Base-by-base conservation (phyloP, 2,329 filamentous ascomycete species). In the Diaporthe australafricana region DNA sequence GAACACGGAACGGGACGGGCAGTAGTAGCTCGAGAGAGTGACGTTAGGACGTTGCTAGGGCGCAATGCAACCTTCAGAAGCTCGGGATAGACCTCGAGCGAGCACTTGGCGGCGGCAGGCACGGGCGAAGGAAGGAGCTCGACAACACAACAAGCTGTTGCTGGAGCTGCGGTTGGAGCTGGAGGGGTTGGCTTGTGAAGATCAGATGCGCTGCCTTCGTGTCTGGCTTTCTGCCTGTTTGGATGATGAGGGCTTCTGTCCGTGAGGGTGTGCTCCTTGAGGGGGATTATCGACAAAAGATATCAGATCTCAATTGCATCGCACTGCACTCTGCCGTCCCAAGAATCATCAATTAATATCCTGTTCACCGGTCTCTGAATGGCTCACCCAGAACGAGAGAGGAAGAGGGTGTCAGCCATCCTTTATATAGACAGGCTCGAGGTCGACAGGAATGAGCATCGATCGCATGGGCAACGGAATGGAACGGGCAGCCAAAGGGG, bases 21-120 rank as follows among this genome's bases (percentile, higher is more conserved):
- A 48, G 60, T 42, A 50, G 60, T 65, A 65, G 60, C 60, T 65
- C 60, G 60, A 38, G 45, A 30, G 25, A 35, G 42, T 65, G 60
- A 65, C 60, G 60, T 50, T 50, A 12, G 60, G 35, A 48, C 12
- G 30, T 32, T 50, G 60, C 45, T 65, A 65, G 30, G 30, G 60
- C 45, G 45, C 60, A 27, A 50, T 11, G 38, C 38, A 40, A 14
- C 5, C 60, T 30, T 65, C 8, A 27, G 27, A 14, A 14, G 60
- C 42, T 63, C 20, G 42, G 56, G 60, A 65, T 12, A 17, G 30
- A 38, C 14, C 8, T 40, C 14, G 38, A 40, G n/a, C 30, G 30
- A 22, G 7, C 5, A 14, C 30, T 65, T 65, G 60, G 60, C 60
- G n/a, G 60, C 45, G 5, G 60, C 45, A 48, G 42, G 45, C 60